phyloP scores from a whole-genome alignment of 192 early-diverging fungal genomes.

The Physocladia obscura region DNA sequence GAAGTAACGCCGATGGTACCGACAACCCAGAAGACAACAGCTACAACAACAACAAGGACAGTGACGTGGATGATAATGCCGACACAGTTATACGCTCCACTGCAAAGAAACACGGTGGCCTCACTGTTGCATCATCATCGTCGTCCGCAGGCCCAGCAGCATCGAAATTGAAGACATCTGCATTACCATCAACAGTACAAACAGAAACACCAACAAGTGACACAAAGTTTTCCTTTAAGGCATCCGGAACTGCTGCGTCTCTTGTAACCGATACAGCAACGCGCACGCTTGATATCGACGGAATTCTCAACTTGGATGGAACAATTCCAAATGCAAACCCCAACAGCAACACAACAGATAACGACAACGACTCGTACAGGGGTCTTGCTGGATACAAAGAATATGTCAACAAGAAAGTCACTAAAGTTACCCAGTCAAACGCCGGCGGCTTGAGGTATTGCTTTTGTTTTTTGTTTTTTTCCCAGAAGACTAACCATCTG shows the following conservation, averaged over 20 bases:
- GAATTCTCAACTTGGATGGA: conserved; percentile 3
- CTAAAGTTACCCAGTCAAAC: conserved; percentile 56
- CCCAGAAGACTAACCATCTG: not conserved
- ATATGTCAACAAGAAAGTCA: conserved; percentile 59
- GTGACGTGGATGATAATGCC: not conserved
- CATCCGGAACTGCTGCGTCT: conserved; percentile 47
- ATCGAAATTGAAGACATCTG: not conserved
- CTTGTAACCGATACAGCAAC: conserved; percentile 44
- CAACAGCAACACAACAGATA: not conserved
- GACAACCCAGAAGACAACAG: not conserved
- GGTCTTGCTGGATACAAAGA: conserved; percentile 71
- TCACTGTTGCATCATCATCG: not conserved
- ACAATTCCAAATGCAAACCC: not conserved
- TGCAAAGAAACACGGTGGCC: not conserved
- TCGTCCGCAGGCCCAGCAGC: not conserved
- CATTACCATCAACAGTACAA: not conserved
- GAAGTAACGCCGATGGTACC: not conserved
- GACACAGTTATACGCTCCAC: not conserved
- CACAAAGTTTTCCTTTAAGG: conserved; percentile 4
- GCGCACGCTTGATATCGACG: conserved; percentile 52
- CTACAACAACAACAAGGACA: not conserved
- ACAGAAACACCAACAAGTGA: too few species aligned
- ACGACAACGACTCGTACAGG: conserved; percentile 56
- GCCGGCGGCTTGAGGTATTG: conserved; percentile 41
- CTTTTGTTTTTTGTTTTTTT: not conserved